These are phyloP conservation scores for Colletotrichum trifolii DNA, from an alignment of 2,329 filamentous ascomycete species.

Conservation along the genomic window DNA sequence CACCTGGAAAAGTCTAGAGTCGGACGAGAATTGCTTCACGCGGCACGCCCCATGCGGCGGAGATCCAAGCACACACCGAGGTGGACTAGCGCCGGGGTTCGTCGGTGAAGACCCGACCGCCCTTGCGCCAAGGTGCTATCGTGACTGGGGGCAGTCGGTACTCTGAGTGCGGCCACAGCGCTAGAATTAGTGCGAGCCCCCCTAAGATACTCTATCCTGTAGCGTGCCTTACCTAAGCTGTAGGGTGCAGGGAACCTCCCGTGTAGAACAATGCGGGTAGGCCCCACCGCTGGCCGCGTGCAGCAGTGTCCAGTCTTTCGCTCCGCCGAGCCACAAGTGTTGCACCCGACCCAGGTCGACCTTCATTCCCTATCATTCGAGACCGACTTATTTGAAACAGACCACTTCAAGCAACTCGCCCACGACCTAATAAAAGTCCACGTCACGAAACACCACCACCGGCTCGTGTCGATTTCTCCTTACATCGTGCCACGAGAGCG, in stretches of 20 bases:
- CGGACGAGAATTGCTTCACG: no score
- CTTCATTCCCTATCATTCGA: constrained; percentile 33
- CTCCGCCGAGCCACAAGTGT: constrained; percentile 32
- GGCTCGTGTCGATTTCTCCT: constrained; percentile 5
- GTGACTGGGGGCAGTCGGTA: no score
- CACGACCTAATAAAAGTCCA: constrained; percentile 5
- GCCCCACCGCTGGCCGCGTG: constrained; percentile 25
- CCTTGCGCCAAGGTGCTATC: no score
- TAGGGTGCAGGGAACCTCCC: no score
- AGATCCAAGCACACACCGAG: constrained; percentile 30
- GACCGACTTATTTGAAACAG: constrained; percentile 34
- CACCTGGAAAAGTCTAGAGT: no score
- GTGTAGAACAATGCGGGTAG: constrained; percentile 33
- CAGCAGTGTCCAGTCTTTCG: constrained; percentile 1
- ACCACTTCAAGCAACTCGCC: constrained; percentile 32
- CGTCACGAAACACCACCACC: constrained; percentile 19
- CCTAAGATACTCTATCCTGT: no score
- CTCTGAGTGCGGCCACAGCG: background rate
- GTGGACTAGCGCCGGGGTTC: constrained; percentile 16
- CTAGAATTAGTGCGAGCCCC: constrained; percentile 35
- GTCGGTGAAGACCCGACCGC: constrained; percentile 22
- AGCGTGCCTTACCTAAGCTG: no score
- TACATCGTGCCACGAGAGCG: background rate
- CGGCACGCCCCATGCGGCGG: background rate
- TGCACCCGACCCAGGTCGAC: constrained; percentile 25